phyloP scores from a whole-genome alignment of 805 yeast species.

The Yarrowia sp. region DNA sequence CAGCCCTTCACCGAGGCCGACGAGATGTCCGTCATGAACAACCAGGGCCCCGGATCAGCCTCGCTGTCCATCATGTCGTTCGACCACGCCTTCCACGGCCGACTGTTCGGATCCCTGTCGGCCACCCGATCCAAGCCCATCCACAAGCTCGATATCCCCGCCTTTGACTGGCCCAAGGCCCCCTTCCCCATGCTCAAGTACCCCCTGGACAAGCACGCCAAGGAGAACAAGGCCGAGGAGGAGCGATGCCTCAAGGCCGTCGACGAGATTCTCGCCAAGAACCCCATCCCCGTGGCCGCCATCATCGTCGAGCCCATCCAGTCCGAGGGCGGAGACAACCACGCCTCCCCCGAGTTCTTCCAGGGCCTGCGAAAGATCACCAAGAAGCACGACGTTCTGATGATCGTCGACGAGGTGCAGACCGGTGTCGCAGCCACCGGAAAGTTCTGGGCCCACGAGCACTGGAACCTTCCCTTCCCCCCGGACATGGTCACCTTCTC shows the following conservation, averaged over 20 bases:
- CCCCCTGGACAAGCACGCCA: constrained; percentile 74
- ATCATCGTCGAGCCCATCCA: constrained; percentile 89
- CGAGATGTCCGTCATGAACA: constrained; percentile 74
- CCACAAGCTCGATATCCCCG: constrained; percentile 86
- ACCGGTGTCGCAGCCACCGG: constrained; percentile 93
- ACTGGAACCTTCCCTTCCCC: constrained; percentile 73
- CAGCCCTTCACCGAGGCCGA: constrained; percentile 68
- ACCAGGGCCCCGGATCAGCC: constrained; percentile 87
- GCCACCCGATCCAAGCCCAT: constrained; percentile 93
- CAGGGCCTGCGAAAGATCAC: constrained; percentile 83
- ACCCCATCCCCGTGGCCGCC: constrained; percentile 75
- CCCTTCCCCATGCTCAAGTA: constrained; percentile 85
- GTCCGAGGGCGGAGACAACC: constrained; percentile 92
- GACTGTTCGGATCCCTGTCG: constrained; percentile 89
- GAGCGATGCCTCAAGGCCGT: constrained; percentile 78
- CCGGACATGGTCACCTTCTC: constrained; percentile 88
- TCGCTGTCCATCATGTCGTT: constrained; percentile 85
- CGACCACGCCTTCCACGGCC: constrained; percentile 91
- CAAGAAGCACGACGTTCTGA: constrained; percentile 68
- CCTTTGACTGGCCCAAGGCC: constrained; percentile 97
- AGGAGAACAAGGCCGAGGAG: constrained; percentile 77
- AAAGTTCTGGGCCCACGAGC: constrained; percentile 86
- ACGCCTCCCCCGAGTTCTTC: constrained; percentile 78
- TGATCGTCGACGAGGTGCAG: constrained; percentile 87
- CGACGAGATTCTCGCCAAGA: constrained; percentile 66